A percentile compares a stretch with the other conserved stretches of the same genome.
These are phyloP conservation scores for Malus hybrid DNA, from an alignment of 331 rosid species.

Conservation along the genomic window DNA sequence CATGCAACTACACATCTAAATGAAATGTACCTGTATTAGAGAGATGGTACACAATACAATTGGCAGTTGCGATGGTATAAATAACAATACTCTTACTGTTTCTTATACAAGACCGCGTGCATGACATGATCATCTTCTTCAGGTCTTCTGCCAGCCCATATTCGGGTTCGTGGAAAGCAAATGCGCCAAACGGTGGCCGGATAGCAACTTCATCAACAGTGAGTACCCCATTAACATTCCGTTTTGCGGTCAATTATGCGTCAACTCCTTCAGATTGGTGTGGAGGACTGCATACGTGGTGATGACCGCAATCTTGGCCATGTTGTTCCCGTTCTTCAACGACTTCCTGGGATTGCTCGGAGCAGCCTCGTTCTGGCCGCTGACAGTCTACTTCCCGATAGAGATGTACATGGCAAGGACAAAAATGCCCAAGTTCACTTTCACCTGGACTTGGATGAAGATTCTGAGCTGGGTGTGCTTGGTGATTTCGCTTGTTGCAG, in stretches of 20 bases:
- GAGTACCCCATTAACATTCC: constrained; percentile 59
- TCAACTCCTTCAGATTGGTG: constrained; percentile 62
- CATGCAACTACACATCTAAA: background rate
- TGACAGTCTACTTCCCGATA: constrained; percentile 84
- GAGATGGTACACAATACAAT: too few relatives aligned
- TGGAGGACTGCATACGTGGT: constrained; percentile 81
- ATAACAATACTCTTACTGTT: background rate
- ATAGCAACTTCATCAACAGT: constrained; percentile 45
- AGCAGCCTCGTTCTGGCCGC: constrained; percentile 85
- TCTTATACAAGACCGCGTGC: too few relatives aligned
- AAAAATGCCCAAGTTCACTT: constrained; percentile 49
- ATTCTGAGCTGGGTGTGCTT: constrained; percentile 76
- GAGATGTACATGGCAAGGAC: constrained; percentile 91
- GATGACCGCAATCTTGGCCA: constrained; percentile 65
- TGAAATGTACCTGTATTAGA: too few relatives aligned
- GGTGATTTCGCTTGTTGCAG: constrained; percentile 64
- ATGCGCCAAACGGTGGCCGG: constrained; percentile 51
- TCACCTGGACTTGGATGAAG: constrained; percentile 89
- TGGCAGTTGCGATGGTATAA: background rate
- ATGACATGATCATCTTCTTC: background rate
- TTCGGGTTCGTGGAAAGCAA: constrained; percentile 58
- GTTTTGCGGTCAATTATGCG: constrained; percentile 23
- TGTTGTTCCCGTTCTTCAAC: constrained; percentile 95
- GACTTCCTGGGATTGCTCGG: constrained; percentile 84
- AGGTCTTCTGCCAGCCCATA: constrained; percentile 91